phyloP scores from a whole-genome alignment of 352 stramenopile species.

The Pilasporangium apinafurcum region DNA sequence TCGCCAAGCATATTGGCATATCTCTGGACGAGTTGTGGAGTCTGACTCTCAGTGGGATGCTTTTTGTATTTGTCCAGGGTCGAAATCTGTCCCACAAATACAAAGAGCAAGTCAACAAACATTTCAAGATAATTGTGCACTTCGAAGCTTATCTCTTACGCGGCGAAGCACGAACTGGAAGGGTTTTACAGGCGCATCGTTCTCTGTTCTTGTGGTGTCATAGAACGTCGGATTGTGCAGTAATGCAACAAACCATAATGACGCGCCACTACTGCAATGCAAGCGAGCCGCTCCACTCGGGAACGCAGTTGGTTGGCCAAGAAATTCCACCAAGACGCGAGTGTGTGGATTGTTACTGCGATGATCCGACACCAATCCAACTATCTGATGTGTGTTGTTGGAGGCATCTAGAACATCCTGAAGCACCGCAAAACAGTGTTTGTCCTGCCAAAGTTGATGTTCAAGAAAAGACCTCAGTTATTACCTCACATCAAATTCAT shows the following conservation, averaged over 20 bases:
- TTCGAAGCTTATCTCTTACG: conserved; percentile 6
- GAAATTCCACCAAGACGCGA: conserved; percentile 24
- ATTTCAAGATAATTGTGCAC: not conserved
- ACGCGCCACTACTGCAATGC: conserved; percentile 14
- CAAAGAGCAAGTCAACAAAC: not conserved
- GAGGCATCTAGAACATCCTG: conserved; percentile 11
- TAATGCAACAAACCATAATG: conserved; percentile 41
- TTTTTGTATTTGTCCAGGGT: no score
- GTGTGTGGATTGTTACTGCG: conserved; percentile 15
- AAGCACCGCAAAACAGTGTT: conserved; percentile 38
- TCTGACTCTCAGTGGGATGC: no score
- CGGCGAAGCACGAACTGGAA: conserved; percentile 32
- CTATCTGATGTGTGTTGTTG: conserved; percentile 13
- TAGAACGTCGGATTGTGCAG: conserved; percentile 31
- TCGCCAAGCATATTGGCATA: conserved; percentile 33
- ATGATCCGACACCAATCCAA: conserved; percentile 47
- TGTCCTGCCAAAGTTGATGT: conserved; percentile 24
- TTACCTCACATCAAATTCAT: not conserved
- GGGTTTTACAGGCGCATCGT: conserved; percentile 14
- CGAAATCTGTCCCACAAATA: conserved; percentile 2
- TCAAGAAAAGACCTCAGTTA: not conserved
- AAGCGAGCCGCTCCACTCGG: conserved; percentile 33
- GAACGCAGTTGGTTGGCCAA: conserved; percentile 30
- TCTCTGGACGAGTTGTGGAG: conserved; percentile 25
- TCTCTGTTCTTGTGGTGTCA: not conserved